Evolutionary conservation across 495 filamentous ascomycete species (phyloP).

Genomic region (Xylaria venustula): DNA sequence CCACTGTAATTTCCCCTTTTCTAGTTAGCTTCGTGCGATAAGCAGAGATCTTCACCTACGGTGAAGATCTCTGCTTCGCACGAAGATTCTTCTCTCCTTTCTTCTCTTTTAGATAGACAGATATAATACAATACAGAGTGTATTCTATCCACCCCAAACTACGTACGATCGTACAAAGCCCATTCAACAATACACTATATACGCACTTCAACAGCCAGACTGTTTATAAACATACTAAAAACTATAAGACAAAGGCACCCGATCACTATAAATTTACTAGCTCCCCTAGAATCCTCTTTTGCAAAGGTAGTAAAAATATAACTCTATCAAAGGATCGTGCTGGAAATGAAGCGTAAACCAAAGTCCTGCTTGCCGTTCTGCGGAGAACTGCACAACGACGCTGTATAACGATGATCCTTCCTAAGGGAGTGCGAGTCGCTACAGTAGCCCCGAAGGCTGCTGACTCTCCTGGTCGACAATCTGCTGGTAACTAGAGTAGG

Average conservation of each 20-base stretch:
- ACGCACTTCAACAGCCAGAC: background rate
- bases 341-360: background rate
- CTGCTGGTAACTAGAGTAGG: background rate
- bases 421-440: background rate
- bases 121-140: too few relatives aligned
- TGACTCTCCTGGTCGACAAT: background rate
- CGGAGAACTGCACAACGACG: background rate
- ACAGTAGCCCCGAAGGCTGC: background rate
- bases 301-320: conserved; percentile 2
- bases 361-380: background rate
- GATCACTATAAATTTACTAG: background rate
- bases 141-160: too few relatives aligned
- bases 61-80: too few relatives aligned
- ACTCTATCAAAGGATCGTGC: background rate
- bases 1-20: too few relatives aligned
- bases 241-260: background rate
- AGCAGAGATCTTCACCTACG: too few relatives aligned
- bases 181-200: background rate
- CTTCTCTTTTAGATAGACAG: too few relatives aligned
- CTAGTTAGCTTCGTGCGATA: too few relatives aligned
- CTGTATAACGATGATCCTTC: background rate
- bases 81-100: too few relatives aligned
- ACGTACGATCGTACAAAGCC: too few relatives aligned
- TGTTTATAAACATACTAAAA: background rate
- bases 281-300: background rate